These are phyloP conservation scores for Penicillium subrubescens DNA, from an alignment of 495 filamentous ascomycete species.

Conservation along the genomic window DNA sequence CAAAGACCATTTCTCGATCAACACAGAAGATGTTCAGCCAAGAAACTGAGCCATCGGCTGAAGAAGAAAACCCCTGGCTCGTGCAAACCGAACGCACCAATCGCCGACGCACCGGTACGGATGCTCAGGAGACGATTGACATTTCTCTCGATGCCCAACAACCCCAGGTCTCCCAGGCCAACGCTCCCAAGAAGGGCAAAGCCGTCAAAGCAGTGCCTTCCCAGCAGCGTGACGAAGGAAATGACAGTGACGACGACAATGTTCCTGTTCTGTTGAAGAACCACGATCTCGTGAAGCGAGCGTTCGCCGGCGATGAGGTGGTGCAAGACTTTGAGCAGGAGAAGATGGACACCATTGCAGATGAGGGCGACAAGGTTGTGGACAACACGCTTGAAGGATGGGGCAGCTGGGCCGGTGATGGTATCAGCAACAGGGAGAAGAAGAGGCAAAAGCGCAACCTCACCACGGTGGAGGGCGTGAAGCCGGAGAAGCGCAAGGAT, in stretches of 20 bases:
- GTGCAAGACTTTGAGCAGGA: conserved; percentile 78
- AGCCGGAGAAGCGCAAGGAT: conserved; percentile 76
- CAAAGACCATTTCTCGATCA: conserved; percentile 23
- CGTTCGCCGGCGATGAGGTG: conserved; percentile 92
- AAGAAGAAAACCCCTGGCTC: conserved; percentile 55
- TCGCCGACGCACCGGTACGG: conserved; percentile 33
- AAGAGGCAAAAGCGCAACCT: conserved; percentile 63
- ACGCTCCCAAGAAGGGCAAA: conserved; percentile 23
- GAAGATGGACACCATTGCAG: conserved; percentile 69
- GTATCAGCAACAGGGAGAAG: conserved; percentile 67
- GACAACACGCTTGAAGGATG: conserved; percentile 90
- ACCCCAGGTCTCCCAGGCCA: conserved; percentile 20
- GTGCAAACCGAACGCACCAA: conserved; percentile 44
- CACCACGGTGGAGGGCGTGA: conserved; percentile 75
- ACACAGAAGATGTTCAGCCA: conserved; percentile 20
- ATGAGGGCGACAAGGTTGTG: conserved; percentile 82
- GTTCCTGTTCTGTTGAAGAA: conserved; percentile 71
- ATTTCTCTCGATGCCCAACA: conserved; percentile 39
- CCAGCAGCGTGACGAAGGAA: conserved; percentile 31
- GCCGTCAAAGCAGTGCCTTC: conserved; percentile 23
- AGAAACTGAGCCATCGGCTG: conserved; percentile 24
- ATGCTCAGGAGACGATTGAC: conserved; percentile 41
- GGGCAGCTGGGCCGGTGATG: conserved; percentile 87
- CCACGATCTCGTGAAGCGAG: conserved; percentile 77
- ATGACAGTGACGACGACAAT: conserved; percentile 56